These are phyloP conservation scores for Hygrocybe punicea DNA, from an alignment of 768 basidiomycete genomes.

Conservation along the genomic window DNA sequence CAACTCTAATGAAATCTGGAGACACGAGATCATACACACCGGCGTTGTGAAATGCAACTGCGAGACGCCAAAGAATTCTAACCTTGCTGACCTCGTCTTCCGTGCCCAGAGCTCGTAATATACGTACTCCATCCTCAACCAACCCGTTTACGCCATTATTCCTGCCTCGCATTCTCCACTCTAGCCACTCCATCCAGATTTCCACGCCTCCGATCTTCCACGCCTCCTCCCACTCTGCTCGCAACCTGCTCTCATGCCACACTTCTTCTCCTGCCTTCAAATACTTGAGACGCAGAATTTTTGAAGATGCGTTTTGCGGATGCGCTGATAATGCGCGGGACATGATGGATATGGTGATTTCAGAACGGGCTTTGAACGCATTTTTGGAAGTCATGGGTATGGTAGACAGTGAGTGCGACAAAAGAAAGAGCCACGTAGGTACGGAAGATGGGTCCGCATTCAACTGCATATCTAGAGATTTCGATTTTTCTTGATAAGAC, in stretches of 20 bases:
- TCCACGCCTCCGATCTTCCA: slow-evolving; percentile 51
- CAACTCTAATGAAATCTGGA: not conserved
- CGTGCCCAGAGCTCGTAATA: slow-evolving; percentile 40
- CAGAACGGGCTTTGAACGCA: slow-evolving; percentile 61
- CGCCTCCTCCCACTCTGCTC: slow-evolving; percentile 68
- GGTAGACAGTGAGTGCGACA: slow-evolving; percentile 59
- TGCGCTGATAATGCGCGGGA: slow-evolving; percentile 59
- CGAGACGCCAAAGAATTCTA: slow-evolving; percentile 68
- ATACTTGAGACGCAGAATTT: slow-evolving; percentile 55
- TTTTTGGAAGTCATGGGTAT: slow-evolving; percentile 66
- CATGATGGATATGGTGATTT: slow-evolving; percentile 67
- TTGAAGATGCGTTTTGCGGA: slow-evolving; percentile 48
- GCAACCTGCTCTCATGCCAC: slow-evolving; percentile 56
- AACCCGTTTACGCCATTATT: slow-evolving; percentile 50
- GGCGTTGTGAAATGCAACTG: slow-evolving; percentile 59
- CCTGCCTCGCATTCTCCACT: slow-evolving; percentile 60
- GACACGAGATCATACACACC: slow-evolving; percentile 52
- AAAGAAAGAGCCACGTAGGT: slow-evolving; percentile 58
- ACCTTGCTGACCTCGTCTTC: slow-evolving; percentile 53
- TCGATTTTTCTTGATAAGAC: slow-evolving; percentile 58
- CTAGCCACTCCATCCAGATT: slow-evolving; percentile 77
- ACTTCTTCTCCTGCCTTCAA: slow-evolving; percentile 70
- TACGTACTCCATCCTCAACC: slow-evolving; percentile 49
- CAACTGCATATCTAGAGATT: slow-evolving; percentile 55
- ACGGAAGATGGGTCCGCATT: slow-evolving; percentile 49